Conservation (phyloP, 2,329 filamentous ascomycete genomes). For the Clarireedia homoeocarpa region DNA sequence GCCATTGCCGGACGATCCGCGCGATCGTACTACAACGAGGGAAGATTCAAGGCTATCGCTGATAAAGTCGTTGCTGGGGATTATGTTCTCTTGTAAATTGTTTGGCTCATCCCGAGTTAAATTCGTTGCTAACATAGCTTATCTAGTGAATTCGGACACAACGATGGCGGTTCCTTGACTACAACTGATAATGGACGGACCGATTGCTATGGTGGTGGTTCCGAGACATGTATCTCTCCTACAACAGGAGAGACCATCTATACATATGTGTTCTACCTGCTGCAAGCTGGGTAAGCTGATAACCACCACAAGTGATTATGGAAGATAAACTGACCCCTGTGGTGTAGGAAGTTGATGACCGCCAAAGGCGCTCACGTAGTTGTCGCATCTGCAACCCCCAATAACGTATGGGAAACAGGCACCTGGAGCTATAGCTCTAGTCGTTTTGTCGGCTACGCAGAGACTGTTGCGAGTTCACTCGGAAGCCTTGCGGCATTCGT, state of each 20-base stretch:
- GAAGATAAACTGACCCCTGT: constrained; percentile 10
- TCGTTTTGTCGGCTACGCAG: constrained; percentile 50
- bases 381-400: constrained; percentile 51
- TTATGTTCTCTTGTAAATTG: constrained; percentile 44
- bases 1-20: constrained; percentile 60
- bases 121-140: not conserved
- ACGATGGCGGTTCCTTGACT: constrained; percentile 49
- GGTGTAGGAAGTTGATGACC: constrained; percentile 24
- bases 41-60: constrained; percentile 52
- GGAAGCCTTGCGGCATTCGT: constrained; percentile 40
- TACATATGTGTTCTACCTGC: constrained; percentile 25
- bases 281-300: constrained; percentile 3
- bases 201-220: constrained; percentile 40
- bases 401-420: constrained; percentile 55
- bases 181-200: constrained; percentile 53
- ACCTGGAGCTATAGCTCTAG: constrained; percentile 37
- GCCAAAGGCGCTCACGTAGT: constrained; percentile 54
- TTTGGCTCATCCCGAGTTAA: not conserved
- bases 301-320: not conserved
- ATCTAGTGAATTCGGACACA: constrained; percentile 49
- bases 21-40: constrained; percentile 58
- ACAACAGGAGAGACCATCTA: constrained; percentile 39
- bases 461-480: constrained; percentile 34
- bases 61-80: constrained; percentile 29
- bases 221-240: constrained; percentile 37